Conservation (phyloP, 768 basidiomycete species). For the Pholiota molesta region DNA sequence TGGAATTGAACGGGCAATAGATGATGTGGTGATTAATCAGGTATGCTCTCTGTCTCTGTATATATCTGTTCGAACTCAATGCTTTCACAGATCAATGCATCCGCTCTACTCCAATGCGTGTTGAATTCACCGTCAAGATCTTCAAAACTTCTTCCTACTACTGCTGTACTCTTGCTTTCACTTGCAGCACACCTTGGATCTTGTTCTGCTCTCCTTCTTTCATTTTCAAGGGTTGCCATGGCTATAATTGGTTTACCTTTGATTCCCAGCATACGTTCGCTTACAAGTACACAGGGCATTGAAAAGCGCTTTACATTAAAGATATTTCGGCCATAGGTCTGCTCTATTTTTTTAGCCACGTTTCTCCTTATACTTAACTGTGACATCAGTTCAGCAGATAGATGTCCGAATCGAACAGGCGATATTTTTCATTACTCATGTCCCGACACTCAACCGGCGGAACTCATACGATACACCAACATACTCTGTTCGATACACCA, state of each 20-base stretch:
- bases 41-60: slow-evolving; percentile 24
- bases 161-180: slow-evolving; percentile 28
- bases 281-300: background rate
- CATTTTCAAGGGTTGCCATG: slow-evolving; percentile 21
- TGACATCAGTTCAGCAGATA: slow-evolving; percentile 58
- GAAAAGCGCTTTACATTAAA: slow-evolving; percentile 31
- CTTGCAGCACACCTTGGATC: slow-evolving; percentile 25
- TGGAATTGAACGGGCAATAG: slow-evolving; percentile 30
- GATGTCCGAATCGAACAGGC: slow-evolving; percentile 59
- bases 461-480: slow-evolving; percentile 36
- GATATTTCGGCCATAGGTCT: slow-evolving; percentile 47
- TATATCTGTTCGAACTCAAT: background rate
- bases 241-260: slow-evolving; percentile 24
- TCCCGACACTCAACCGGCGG: slow-evolving; percentile 40
- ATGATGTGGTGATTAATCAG: slow-evolving; percentile 43
- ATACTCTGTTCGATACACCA: slow-evolving; percentile 67
- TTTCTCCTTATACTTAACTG: background rate
- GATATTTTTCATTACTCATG: slow-evolving; percentile 44
- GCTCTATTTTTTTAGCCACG: background rate
- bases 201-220: slow-evolving; percentile 20
- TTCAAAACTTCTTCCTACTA: slow-evolving; percentile 25
- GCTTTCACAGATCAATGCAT: slow-evolving; percentile 45
- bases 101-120: slow-evolving; percentile 35
- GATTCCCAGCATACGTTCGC: slow-evolving; percentile 13
- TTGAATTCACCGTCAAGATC: slow-evolving; percentile 17